phyloP scores from a whole-genome alignment of 768 basidiomycete genomes.

The Leccinum sublutescens region DNA sequence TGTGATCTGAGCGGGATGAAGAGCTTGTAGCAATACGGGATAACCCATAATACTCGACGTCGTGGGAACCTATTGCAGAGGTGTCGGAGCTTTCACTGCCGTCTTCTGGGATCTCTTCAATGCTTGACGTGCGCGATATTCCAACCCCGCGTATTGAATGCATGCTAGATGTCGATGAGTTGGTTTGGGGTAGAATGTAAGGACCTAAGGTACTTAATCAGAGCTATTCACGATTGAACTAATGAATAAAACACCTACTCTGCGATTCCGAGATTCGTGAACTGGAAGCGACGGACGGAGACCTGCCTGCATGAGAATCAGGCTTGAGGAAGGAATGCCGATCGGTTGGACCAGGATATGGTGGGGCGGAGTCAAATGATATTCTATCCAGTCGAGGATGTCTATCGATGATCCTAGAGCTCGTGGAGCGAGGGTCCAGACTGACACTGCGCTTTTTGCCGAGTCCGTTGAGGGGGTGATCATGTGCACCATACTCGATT shows the following conservation, averaged over 20 bases:
- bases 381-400: neutral
- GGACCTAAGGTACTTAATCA: conserved; percentile 11
- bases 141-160: conserved; percentile 7
- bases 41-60: conserved; percentile 14
- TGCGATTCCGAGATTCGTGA: conserved; percentile 9
- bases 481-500: neutral
- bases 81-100: conserved; percentile 18
- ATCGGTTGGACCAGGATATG: conserved; percentile 25
- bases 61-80: neutral
- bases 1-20: conserved; percentile 15
- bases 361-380: conserved; percentile 28
- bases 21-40: conserved; percentile 15
- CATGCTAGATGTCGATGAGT: conserved; percentile 12
- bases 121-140: conserved; percentile 41
- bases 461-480: neutral
- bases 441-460: conserved; percentile 9
- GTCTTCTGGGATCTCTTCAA: conserved; percentile 40
- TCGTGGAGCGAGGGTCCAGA: conserved; percentile 5
- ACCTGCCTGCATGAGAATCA: conserved; percentile 3
- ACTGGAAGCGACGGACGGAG: conserved; percentile 10
- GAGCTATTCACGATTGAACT: neutral
- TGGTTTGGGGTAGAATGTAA: neutral
- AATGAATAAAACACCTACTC: conserved; percentile 4
- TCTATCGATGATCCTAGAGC: neutral
- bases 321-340: neutral